Percentiles rank a stretch among this genome's conserved stretches.
Evolutionary conservation across 768 basidiomycete species (phyloP).

Genomic region (Myochromella boudieri): DNA sequence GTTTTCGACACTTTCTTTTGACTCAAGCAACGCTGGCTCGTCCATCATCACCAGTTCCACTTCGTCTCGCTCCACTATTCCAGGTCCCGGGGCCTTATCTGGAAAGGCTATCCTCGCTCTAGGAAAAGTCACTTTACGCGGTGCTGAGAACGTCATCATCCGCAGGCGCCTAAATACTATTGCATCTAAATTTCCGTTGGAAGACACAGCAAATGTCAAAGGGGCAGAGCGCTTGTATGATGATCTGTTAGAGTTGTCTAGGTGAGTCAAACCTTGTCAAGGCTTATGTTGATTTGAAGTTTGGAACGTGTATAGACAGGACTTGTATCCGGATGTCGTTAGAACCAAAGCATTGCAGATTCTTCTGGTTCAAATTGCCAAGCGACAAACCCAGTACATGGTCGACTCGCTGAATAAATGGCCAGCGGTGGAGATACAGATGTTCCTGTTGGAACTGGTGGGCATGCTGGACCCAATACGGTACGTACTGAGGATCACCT

Average conservation of each 20-base stretch:
- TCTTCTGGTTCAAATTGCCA: slow-evolving; percentile 12
- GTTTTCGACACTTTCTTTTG: background rate
- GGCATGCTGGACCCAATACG: slow-evolving; percentile 6
- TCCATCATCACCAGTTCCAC: slow-evolving; percentile 2
- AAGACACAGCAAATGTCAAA: slow-evolving; percentile 7
- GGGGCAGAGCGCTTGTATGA: slow-evolving; percentile 21
- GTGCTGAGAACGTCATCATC: slow-evolving; percentile 25
- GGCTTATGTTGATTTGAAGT: background rate
- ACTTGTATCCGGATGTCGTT: slow-evolving; percentile 5
- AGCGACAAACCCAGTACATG: slow-evolving; percentile 3
- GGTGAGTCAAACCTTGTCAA: slow-evolving; percentile 18
- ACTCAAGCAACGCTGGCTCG: background rate
- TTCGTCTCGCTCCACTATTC: slow-evolving; percentile 16
- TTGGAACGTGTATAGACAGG: background rate
- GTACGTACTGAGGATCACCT: background rate
- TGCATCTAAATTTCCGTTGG: slow-evolving; percentile 3
- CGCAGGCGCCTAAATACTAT: slow-evolving; percentile 16
- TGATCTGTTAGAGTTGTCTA: slow-evolving; percentile 25
- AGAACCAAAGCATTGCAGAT: slow-evolving; percentile 8
- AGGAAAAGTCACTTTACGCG: slow-evolving; percentile 25
- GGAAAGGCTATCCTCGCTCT: slow-evolving; percentile 26
- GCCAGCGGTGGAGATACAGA: slow-evolving; percentile 10
- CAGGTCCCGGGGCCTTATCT: slow-evolving; percentile 24
- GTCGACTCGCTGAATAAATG: slow-evolving; percentile 8
- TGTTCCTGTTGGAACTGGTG: slow-evolving; percentile 9